phyloP scores from a whole-genome alignment of 2,329 filamentous ascomycete species.

The Xylariaceae sp. region DNA sequence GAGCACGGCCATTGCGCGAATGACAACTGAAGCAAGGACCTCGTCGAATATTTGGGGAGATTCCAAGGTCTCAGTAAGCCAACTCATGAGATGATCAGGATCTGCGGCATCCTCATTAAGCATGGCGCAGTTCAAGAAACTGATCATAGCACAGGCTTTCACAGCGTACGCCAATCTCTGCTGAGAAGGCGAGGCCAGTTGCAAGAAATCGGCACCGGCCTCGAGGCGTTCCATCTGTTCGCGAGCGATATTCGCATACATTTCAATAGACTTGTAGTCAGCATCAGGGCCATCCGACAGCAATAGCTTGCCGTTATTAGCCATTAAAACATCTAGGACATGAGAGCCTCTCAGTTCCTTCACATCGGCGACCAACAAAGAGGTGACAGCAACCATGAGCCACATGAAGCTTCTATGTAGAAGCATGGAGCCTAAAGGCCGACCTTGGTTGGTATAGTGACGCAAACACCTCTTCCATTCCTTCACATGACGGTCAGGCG shows the following conservation, averaged over 20 bases:
- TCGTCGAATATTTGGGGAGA: constrained; percentile 77
- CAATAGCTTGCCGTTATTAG: constrained; percentile 46
- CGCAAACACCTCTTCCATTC: constrained; percentile 87
- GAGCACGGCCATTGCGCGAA: constrained; percentile 78
- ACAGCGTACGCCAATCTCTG: constrained; percentile 82
- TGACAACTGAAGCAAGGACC: constrained; percentile 68
- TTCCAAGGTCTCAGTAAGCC: constrained; percentile 82
- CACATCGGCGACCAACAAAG: constrained; percentile 64
- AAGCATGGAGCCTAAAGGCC: constrained; percentile 86
- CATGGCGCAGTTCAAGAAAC: constrained; percentile 80
- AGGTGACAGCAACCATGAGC: constrained; percentile 74
- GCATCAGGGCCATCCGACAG: constrained; percentile 43
- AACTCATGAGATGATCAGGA: constrained; percentile 70
- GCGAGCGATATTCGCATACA: constrained; percentile 66
- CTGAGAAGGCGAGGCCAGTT: constrained; percentile 79
- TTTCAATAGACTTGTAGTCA: constrained; percentile 55
- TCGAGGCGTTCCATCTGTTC: constrained; percentile 86
- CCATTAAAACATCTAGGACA: constrained; percentile 70
- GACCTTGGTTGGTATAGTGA: constrained; percentile 73
- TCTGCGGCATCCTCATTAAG: constrained; percentile 80
- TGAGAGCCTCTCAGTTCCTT: constrained; percentile 57
- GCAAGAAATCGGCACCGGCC: constrained; percentile 83
- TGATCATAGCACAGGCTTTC: constrained; percentile 76
- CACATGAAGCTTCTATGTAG: constrained; percentile 85
- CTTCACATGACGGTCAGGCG: constrained; percentile 60